Evolutionary conservation across 1,284 basidiomycete species (phyloP), one percentile per base, ranked within the genome.

Genomic region (Trichosporon sp.): DNA sequence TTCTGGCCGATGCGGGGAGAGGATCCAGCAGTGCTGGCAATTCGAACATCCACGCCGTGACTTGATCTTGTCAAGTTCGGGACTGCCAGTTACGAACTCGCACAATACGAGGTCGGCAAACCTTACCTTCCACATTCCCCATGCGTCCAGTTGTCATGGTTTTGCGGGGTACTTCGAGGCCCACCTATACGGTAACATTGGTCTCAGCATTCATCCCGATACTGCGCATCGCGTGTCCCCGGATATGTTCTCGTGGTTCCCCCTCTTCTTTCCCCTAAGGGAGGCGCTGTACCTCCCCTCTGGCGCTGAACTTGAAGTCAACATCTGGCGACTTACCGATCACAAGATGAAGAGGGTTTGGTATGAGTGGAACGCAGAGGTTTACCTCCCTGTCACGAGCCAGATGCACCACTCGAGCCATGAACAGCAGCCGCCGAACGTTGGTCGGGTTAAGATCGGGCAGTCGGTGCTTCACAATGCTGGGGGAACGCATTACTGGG

Each of bases 201-300:
- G 91, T 0, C 83, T 99, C 36, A 96, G 92, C 71, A 99, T 96
- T 58, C 94, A 97, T 77, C 96, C 96, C 0, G 87, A 93, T 63
- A 87, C 88, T 57, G 89, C 90, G 79, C 87, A 91, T 62, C 80
- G 86, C 58, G 84, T 94, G 60, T 92, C 91, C 16, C 91, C 91
- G 71, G 90, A 98, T 71, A 98, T 99, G 95, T 84, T 98, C 66
- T 95, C 92, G 73, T 99, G 96, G 96, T 99, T 99, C 83, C 96
- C 96, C 0, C 83, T 98, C 33, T 97, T 93, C 82, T 96, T 99
- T 80, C 95, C 95, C 1, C 86, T 95, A 75, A 90, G 88, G 88
- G 91, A 95, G 71, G 92, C 95, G 1, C 80, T 99, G 7, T 98
- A 97, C 76, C 84, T 99, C 0, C 95, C 96, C 11, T 89, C 89